A percentile compares a stretch with the other conserved stretches of the same genome.
Conservation (phyloP, 192 early-diverging fungal species). For the Phlyctochytrium planicorne region DNA sequence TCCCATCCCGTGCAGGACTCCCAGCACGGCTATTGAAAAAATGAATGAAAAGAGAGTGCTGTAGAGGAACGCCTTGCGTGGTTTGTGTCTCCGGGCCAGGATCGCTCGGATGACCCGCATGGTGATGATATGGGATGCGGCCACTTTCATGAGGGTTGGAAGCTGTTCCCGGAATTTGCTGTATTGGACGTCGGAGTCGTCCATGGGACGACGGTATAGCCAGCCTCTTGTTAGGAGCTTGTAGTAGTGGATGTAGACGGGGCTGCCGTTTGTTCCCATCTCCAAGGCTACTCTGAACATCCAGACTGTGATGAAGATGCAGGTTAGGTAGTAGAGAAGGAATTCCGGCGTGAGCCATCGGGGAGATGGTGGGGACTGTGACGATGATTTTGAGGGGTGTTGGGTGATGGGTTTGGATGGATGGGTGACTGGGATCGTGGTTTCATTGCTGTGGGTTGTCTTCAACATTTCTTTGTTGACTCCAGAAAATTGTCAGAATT, state of each 20-base stretch:
- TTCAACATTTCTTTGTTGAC: no score
- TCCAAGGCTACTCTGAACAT: slow-evolving; percentile 55
- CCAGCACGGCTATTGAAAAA: slow-evolving; percentile 63
- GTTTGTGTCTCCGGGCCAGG: slow-evolving; percentile 36
- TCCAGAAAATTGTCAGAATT: no score
- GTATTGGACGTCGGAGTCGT: slow-evolving; percentile 75
- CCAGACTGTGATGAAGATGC: slow-evolving; percentile 54
- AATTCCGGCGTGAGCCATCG: slow-evolving; percentile 54
- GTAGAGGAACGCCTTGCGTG: no score
- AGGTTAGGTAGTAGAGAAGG: slow-evolving; percentile 68
- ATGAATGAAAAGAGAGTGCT: slow-evolving; percentile 47
- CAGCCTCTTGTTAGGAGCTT: slow-evolving; percentile 59
- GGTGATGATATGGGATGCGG: no score
- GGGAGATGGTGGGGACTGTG: no score
- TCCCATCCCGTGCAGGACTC: slow-evolving; percentile 70
- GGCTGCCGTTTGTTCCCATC: slow-evolving; percentile 22
- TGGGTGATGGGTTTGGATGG: slow-evolving; percentile 16
- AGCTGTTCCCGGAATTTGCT: slow-evolving; percentile 67
- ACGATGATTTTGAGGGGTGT: no score
- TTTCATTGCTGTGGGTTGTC: no score
- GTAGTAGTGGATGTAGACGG: slow-evolving; percentile 45
- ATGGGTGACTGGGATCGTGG: not conserved
- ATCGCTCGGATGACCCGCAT: no score
- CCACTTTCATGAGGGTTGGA: slow-evolving; percentile 49
- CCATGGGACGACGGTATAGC: slow-evolving; percentile 55